Evolutionary conservation across 345 rosid genomes (phyloP), one percentile per base, ranked within the genome.

Genomic region (Populus ilicifolia): DNA sequence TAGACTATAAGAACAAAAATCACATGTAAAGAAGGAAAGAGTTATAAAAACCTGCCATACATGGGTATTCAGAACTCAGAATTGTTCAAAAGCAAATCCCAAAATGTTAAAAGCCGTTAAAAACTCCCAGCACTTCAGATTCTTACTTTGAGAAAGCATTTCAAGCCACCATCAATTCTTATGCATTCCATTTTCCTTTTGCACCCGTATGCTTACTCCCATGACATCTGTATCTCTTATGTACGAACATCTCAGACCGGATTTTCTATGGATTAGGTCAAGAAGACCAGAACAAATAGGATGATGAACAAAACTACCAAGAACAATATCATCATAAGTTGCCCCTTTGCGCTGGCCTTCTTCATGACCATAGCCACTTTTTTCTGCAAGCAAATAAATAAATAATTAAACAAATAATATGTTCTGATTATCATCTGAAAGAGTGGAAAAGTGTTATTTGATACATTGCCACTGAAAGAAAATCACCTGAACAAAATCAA

Each of bases 281-380:
- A 27, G 52, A 69, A 69, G 25, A 96, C 99, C 48, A 96, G 87
- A 86, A 93, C 90, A 71, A 96, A 96, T 25, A 96, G 85, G 74
- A 93, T 88, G 76, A 96, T 89, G 87, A 96, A 96, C 87, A 96
- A 77, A 85, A 79, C 86, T 39, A 96, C 71, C 81, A 96, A 84
- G 85, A 91, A 91, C 76, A 91, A 69, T 75, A 92, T 96, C 99
- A 96, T 94, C 98, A 96, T 91, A 70, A 89, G 72, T 80, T 96
- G 99, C 12, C 97, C 98, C 88, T 92, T 96, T 10, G 91, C 89
- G 69, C 99, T 81, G 46, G 98, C 98, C 83, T 92, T 96, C 92
- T 92, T 96, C 99, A 96, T 96, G 71, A 96, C 97, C 95, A 94
- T 88, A 14, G 90, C 97, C 77, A 96, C 98, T 79, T 92, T 96